phyloP scores from a whole-genome alignment of 257 asterid genomes.

The Penstemon barbatus region DNA sequence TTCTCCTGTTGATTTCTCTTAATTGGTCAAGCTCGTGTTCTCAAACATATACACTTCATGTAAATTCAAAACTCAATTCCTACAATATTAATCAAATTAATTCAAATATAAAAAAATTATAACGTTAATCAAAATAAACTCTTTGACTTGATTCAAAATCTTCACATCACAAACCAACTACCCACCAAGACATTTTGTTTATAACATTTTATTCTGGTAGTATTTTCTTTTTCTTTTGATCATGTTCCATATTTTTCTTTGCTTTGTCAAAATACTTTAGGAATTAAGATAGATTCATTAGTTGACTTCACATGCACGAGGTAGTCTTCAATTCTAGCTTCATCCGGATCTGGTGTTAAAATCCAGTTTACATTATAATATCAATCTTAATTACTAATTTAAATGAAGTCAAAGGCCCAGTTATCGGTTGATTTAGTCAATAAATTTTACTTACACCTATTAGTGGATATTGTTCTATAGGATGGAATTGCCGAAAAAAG shows the following conservation, averaged over 20 bases:
- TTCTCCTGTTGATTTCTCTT: too few species aligned
- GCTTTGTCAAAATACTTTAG: conserved; percentile 8
- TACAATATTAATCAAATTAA: too few species aligned
- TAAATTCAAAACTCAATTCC: too few species aligned
- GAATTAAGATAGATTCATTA: not conserved
- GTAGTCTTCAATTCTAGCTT: not conserved
- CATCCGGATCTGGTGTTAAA: not conserved
- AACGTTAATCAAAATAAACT: not conserved
- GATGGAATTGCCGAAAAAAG: not conserved
- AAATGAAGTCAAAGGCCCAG: not conserved
- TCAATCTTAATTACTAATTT: not conserved
- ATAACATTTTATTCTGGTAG: not conserved
- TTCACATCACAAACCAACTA: too few species aligned
- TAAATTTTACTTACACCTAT: not conserved
- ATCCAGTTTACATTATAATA: not conserved
- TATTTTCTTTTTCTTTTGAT: not conserved
- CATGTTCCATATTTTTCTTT: not conserved
- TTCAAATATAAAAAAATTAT: not conserved
- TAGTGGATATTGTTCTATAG: conserved; percentile 18
- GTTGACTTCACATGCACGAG: conserved; percentile 6
- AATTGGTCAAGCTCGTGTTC: too few species aligned
- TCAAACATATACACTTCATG: too few species aligned
- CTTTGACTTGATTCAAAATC: too few species aligned
- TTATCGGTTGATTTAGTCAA: not conserved
- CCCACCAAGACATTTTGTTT: not conserved